Evolutionary conservation across 208 protist species (phyloP).

Genomic region (Acanthamoeba sp.): DNA sequence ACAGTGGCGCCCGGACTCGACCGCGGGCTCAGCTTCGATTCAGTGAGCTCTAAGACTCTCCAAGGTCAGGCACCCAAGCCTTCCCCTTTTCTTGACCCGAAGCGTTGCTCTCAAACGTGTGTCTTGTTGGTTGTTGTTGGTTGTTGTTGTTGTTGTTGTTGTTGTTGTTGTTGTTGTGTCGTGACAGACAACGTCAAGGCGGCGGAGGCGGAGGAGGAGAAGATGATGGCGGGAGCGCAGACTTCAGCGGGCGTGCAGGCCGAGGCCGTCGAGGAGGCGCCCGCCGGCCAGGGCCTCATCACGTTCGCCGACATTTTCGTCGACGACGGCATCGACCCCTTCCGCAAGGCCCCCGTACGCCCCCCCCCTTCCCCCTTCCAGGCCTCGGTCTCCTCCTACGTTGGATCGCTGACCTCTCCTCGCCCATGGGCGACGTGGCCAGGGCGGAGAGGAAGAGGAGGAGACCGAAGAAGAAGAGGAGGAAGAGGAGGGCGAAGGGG

Average conservation of each 20-base stretch:
- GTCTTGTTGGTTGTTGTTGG: neutral
- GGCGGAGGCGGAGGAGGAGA: neutral
- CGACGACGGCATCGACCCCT: slow-evolving; percentile 40
- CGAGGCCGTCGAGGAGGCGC: neutral
- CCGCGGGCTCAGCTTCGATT: neutral
- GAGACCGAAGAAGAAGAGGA: neutral
- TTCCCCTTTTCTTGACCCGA: neutral
- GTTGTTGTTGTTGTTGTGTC: neutral
- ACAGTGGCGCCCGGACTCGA: slow-evolving; percentile 23
- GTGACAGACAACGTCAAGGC: neutral
- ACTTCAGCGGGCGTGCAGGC: neutral
- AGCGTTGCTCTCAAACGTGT: neutral
- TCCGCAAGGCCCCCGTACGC: neutral
- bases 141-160: neutral
- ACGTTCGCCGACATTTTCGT: slow-evolving; percentile 45
- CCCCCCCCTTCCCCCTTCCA: neutral
- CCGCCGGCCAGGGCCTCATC: neutral
- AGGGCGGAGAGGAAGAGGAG: slow-evolving; percentile 2
- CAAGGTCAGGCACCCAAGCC: neutral
- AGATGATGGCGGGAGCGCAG: neutral
- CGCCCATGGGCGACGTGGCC: neutral
- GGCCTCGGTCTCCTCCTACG: too few species aligned
- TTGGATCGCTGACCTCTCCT: too few species aligned
- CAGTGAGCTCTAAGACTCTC: neutral
- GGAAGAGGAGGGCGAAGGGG: neutral